These are phyloP conservation scores for Fomitopsis palustris DNA, from an alignment of 1,284 basidiomycete genomes.

Conservation along the genomic window DNA sequence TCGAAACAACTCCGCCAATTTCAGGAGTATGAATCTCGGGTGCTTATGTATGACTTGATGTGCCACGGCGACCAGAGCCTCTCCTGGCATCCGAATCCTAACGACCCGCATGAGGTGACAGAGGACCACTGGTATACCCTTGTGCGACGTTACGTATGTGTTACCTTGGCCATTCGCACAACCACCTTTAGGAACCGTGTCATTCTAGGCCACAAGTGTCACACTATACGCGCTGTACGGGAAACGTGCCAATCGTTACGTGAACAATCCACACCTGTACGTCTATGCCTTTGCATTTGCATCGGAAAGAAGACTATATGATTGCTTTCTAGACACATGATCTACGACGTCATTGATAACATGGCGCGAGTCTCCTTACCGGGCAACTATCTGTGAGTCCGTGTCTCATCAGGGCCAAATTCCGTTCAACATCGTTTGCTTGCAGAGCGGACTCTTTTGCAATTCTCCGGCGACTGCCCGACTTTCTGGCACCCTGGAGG, in stretches of 20 bases:
- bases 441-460: conserved; percentile 26
- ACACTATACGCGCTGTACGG: conserved; percentile 4
- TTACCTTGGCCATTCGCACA: not conserved
- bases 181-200: too few relatives aligned
- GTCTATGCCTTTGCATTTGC: not conserved
- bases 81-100: too few relatives aligned
- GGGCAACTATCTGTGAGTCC: conserved; percentile 5
- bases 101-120: conserved; percentile 15
- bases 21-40: conserved; percentile 25
- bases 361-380: conserved; percentile 2
- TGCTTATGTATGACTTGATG: conserved; percentile 20
- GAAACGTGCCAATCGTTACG: conserved; percentile 2
- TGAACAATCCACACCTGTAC: conserved; percentile 5
- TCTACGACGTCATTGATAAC: conserved; percentile 7
- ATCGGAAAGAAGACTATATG: not conserved
- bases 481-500: conserved; percentile 2
- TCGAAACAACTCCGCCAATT: conserved; percentile 21
- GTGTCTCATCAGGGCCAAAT: not conserved
- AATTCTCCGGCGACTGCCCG: conserved; percentile 15
- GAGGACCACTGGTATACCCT: conserved; percentile 28
- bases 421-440: not conserved
- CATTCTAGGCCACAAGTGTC: conserved; percentile 3
- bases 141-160: conserved; percentile 25
- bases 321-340: not conserved
- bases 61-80: conserved; percentile 1